phyloP scores from a whole-genome alignment of 2,329 filamentous ascomycete genomes.

The Ophiosphaerella herpotricha region DNA sequence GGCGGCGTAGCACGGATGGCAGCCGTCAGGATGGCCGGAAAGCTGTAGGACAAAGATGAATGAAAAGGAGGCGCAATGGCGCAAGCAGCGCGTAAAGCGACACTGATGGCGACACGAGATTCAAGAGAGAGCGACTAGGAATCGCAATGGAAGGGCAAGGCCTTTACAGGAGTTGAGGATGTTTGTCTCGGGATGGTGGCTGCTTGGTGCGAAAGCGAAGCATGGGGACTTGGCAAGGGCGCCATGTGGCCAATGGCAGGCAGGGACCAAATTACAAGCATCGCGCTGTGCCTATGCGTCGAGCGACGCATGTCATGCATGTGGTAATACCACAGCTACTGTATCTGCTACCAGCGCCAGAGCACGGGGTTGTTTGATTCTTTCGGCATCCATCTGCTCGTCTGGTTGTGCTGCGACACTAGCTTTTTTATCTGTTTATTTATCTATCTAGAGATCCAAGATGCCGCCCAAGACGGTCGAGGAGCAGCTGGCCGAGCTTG shows the following conservation, averaged over 20 bases:
- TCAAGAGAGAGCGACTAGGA: slow-evolving; percentile 19
- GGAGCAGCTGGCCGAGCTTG: slow-evolving; percentile 54
- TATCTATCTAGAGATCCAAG: neutral
- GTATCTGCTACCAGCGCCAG: too few relatives aligned
- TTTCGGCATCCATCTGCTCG: neutral
- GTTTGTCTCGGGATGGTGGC: slow-evolving; percentile 42
- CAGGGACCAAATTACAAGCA: slow-evolving; percentile 27
- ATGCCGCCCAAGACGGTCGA: slow-evolving; percentile 51
- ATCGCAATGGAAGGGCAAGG: slow-evolving; percentile 22
- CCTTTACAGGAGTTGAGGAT: slow-evolving; percentile 35
- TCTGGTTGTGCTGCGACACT: slow-evolving; percentile 1
- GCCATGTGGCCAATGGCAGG: slow-evolving; percentile 27
- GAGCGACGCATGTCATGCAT: slow-evolving; percentile 14
- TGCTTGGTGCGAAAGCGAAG: slow-evolving; percentile 37
- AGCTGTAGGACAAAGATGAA: slow-evolving; percentile 29
- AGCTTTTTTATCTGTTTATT: neutral
- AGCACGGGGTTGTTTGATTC: neutral
- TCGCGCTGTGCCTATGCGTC: slow-evolving; percentile 17
- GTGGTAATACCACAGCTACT: too few relatives aligned
- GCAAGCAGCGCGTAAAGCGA: slow-evolving; percentile 15
- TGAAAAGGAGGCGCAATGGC: slow-evolving; percentile 20
- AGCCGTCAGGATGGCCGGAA: slow-evolving; percentile 39
- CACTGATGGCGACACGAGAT: slow-evolving; percentile 15
- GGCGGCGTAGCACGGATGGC: slow-evolving; percentile 42
- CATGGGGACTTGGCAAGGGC: slow-evolving; percentile 27